Evolutionary conservation across 2,329 filamentous ascomycete species (phyloP), one percentile per base, ranked within the genome.

Genomic region (Colletotrichum melonis): DNA sequence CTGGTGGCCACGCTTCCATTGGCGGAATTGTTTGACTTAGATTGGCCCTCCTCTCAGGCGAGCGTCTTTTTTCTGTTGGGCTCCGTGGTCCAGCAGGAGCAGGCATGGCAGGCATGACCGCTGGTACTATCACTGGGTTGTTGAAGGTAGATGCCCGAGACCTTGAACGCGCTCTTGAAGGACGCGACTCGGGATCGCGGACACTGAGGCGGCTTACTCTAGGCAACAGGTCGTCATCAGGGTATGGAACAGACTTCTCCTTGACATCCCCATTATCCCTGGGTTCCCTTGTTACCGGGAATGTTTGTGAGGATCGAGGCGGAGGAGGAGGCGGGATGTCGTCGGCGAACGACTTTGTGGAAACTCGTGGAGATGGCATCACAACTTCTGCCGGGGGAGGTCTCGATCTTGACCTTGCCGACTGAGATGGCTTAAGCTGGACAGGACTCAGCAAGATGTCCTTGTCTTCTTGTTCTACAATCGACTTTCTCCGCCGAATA

Each of bases 1-100:
- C 79, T 2, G 86, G 85, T 49, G 87, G 84, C 86, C 88, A 90
- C 28, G 81, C 77, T 3, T 72, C 75, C 38, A 62, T 38, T 22
- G 63, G 49, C 19, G 62, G 24, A 38, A 56, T 24, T 38, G 32
- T 30, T 22, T 71, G 71, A 30, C 6, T 12, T 19, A 57, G 8
- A 30, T 62, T 57, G 19, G 55, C 55, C 26, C 71, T 65, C 28
- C 71, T 73, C 22, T 76, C 74, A 9, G 78, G 70, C 32, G 77
- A 74, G 26, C 77, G 74, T 52, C 75, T 78, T 19, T 78, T 75
- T 7, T 80, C 78, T n/a, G 77, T 67, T 11, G 76, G 64, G 49
- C 64, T 68, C 22, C 74, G 70, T 22, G 72, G 60, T 55, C 75
- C 73, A 65, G 76, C 67, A 30, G 77, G 75, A 60, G 75, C 70